phyloP scores from a whole-genome alignment of 139 green algal species.

The Volvox africanus region DNA sequence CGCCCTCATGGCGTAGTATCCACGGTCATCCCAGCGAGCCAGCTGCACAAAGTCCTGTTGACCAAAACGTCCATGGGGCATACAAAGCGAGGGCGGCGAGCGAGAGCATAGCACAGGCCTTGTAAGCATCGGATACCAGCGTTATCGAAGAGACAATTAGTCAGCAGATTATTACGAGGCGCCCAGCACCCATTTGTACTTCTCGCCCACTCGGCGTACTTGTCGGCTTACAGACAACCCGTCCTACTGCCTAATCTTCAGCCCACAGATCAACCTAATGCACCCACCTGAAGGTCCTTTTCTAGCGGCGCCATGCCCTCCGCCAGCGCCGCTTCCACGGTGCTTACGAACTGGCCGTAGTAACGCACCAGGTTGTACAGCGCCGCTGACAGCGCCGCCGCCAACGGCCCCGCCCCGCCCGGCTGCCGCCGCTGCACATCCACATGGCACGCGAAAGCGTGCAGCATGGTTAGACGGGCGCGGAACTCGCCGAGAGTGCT shows the following conservation, averaged over 20 bases:
- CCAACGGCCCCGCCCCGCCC: not conserved
- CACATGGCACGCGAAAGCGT: constrained; percentile 67
- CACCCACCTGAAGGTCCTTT: constrained; percentile 80
- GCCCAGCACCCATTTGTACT: too few relatives aligned
- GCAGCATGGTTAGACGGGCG: constrained; percentile 84
- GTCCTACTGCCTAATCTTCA: too few relatives aligned
- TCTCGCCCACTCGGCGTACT: too few relatives aligned
- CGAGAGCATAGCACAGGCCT: too few relatives aligned
- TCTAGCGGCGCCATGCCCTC: constrained; percentile 75
- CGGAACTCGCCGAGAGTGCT: constrained; percentile 91
- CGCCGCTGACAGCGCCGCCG: constrained; percentile 53
- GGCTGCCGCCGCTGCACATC: constrained; percentile 34
- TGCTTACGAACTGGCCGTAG: constrained; percentile 86
- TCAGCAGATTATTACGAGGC: too few relatives aligned
- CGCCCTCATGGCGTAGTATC: constrained; percentile 89
- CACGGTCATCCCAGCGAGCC: constrained; percentile 97
- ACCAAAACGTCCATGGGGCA: too few relatives aligned
- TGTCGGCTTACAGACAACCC: too few relatives aligned
- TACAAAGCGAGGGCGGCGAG: too few relatives aligned
- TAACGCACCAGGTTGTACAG: constrained; percentile 86
- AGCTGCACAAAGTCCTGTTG: constrained; percentile 92
- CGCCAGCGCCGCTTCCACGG: constrained; percentile 69
- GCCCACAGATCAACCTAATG: too few relatives aligned
- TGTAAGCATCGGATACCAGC: too few relatives aligned
- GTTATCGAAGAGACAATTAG: too few relatives aligned